Evolutionary conservation across 2,329 filamentous ascomycete genomes (phyloP), one percentile per base, ranked within the genome.

Genomic region (Pseudocercospora cruenta): DNA sequence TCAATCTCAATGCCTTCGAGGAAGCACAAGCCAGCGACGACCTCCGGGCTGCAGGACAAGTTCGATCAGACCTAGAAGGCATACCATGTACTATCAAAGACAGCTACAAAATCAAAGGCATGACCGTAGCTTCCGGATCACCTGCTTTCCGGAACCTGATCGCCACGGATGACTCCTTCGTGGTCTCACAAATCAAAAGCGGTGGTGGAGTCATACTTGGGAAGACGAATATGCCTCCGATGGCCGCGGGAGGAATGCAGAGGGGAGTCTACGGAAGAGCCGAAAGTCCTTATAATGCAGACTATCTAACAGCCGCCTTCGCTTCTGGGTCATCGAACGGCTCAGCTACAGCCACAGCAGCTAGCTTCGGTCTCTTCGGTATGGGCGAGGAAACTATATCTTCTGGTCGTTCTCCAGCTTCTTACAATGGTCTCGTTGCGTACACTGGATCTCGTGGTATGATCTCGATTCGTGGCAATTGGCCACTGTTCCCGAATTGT

Each of bases 31-130:
- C 78, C 5, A 82, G 82, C 2, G 83, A 85, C 73, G 75, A 76
- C 1, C 75, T 79, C 3, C 77, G 82, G 39, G 78, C 77, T 19
- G 69, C 74, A 6, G 80, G 80, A 1, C 66, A 75, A 4, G 59
- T 75, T 4, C 63, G 68, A 4, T 72, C 80, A 1, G 76, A 75
- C 0, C 76, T 87, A 0, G 84, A 87, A 68, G 84, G 86, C 0
- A 85, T 87, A 7, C 84, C 85, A 0, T 87, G 79, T 62, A 85
- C 84, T 0, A 77, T 86, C 70, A 87, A 88, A 72, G 86, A 88
- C 69, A 83, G 79, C 66, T 86, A 83, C 75, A 85, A 83, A 65
- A 80, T 83, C 14, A 76, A 78, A 16, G 83, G 82, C 0, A 80
- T 87, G 78, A 84, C 80, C 0, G 81, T 83, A 0, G 84, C 84